Conservation (phyloP, 129 eudicot genomes). For the Silybum marianum region DNA sequence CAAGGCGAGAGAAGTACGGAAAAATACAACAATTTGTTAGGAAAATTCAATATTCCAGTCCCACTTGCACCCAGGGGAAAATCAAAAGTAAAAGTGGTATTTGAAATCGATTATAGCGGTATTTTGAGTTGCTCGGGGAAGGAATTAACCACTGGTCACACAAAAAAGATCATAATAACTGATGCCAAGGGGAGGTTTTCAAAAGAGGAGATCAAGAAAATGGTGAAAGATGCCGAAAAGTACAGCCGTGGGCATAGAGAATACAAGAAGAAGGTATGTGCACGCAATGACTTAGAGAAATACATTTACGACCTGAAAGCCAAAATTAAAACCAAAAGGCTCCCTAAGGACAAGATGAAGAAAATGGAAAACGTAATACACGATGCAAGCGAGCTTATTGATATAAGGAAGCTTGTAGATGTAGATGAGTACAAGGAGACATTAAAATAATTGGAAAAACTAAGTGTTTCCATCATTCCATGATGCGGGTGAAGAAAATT, state of each 20-base stretch:
- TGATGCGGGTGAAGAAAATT: too few species aligned
- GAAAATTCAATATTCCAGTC: not conserved
- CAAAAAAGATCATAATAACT: not conserved
- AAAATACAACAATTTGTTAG: conserved; percentile 2
- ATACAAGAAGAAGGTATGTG: not conserved
- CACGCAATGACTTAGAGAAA: conserved; percentile 7
- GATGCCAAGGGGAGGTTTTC: conserved; percentile 10
- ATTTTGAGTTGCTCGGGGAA: conserved; percentile 12
- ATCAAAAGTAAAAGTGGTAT: conserved; percentile 10
- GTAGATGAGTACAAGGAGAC: conserved; percentile 2
- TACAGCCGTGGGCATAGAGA: not conserved
- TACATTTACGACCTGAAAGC: not conserved
- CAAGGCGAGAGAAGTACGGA: conserved; percentile 19
- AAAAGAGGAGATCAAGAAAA: conserved; percentile 9
- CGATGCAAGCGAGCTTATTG: conserved; percentile 3
- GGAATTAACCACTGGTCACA: conserved; percentile 11
- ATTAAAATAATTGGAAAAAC: not conserved
- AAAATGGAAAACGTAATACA: not conserved
- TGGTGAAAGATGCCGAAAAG: conserved; percentile 10
- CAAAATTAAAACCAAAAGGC: conserved; percentile 3
- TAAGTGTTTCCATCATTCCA: not conserved
- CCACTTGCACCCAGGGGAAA: conserved; percentile 1
- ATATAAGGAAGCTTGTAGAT: conserved; percentile 3
- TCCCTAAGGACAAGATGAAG: not conserved
- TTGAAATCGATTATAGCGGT: not conserved